phyloP scores from a whole-genome alignment of 108 stramenopile species.

The Nitzschia palea region DNA sequence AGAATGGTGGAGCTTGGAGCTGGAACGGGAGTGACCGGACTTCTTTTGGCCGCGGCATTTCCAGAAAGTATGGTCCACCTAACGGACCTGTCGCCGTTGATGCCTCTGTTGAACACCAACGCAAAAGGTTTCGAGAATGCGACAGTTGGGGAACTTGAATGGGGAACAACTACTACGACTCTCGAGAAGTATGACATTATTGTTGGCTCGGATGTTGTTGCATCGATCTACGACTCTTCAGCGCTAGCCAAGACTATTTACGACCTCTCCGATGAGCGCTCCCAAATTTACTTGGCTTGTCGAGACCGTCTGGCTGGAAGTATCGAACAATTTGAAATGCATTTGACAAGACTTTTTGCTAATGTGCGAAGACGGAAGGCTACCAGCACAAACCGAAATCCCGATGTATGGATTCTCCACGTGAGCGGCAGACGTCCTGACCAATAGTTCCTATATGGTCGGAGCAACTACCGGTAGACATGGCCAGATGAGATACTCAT shows the following conservation, averaged over 20 bases:
- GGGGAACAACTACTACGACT: slow-evolving; percentile 46
- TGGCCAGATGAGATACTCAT: too few relatives aligned
- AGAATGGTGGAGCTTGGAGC: slow-evolving; percentile 75
- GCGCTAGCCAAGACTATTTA: slow-evolving; percentile 70
- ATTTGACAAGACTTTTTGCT: slow-evolving; percentile 51
- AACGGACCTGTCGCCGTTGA: slow-evolving; percentile 69
- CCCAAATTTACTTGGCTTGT: slow-evolving; percentile 60
- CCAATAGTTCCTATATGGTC: neutral
- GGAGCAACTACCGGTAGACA: neutral
- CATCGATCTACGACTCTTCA: slow-evolving; percentile 67
- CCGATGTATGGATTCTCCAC: slow-evolving; percentile 56
- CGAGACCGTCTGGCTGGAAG: slow-evolving; percentile 57
- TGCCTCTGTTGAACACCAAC: slow-evolving; percentile 61
- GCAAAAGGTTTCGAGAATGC: slow-evolving; percentile 28
- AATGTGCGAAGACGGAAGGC: slow-evolving; percentile 36
- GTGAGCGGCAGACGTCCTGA: slow-evolving; percentile 12
- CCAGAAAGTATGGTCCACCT: slow-evolving; percentile 47
- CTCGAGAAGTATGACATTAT: slow-evolving; percentile 59
- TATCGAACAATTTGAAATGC: slow-evolving; percentile 55
- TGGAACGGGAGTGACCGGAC: slow-evolving; percentile 73
- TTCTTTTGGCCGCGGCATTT: slow-evolving; percentile 57
- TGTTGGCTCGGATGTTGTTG: slow-evolving; percentile 81
- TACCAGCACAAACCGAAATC: slow-evolving; percentile 59
- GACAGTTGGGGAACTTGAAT: slow-evolving; percentile 46
- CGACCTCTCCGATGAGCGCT: slow-evolving; percentile 46